phyloP scores from a whole-genome alignment of 768 basidiomycete species.

The Agaricus subrufescens region DNA sequence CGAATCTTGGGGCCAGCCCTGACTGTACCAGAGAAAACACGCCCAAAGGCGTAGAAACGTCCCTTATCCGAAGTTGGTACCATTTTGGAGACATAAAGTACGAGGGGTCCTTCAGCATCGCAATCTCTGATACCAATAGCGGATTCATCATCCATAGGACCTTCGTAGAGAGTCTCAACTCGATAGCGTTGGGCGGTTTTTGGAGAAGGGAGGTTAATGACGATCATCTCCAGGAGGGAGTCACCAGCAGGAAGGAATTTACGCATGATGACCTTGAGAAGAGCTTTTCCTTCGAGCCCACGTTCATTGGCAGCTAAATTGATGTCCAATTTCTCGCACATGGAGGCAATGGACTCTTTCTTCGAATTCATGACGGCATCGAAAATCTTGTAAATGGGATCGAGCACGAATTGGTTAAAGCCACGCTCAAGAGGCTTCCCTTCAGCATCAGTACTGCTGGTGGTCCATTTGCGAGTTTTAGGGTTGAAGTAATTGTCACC shows the following conservation, averaged over 20 bases:
- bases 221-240: conserved; percentile 99
- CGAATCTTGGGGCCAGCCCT: conserved; percentile 97
- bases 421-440: conserved; percentile 95
- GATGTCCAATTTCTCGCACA: conserved; percentile 96
- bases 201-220: conserved; percentile 98
- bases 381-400: conserved; percentile 99
- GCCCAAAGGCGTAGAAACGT: conserved; percentile 99
- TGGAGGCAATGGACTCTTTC: conserved; percentile 77
- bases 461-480: conserved; percentile 93
- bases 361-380: conserved; percentile 99
- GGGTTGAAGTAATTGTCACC: conserved; percentile 99
- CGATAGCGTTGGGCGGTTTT: conserved; percentile 97
- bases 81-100: conserved; percentile 99
- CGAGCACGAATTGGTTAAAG: conserved; percentile 97
- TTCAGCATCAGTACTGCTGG: conserved; percentile 65
- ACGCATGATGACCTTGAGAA: conserved; percentile 98
- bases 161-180: conserved; percentile 99
- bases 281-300: conserved; percentile 90
- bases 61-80: conserved; percentile 99
- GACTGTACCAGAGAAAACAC: conserved; percentile 99
- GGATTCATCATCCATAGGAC: conserved; percentile 99
- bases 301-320: conserved; percentile 84
- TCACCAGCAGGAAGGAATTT: conserved; percentile 99
- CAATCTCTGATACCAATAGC: conserved; percentile 98
- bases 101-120: conserved; percentile 92